Evolutionary conservation across 148 eudicot genomes (phyloP), one percentile per base, ranked within the genome.

Genomic region (Persicaria maculosa): DNA sequence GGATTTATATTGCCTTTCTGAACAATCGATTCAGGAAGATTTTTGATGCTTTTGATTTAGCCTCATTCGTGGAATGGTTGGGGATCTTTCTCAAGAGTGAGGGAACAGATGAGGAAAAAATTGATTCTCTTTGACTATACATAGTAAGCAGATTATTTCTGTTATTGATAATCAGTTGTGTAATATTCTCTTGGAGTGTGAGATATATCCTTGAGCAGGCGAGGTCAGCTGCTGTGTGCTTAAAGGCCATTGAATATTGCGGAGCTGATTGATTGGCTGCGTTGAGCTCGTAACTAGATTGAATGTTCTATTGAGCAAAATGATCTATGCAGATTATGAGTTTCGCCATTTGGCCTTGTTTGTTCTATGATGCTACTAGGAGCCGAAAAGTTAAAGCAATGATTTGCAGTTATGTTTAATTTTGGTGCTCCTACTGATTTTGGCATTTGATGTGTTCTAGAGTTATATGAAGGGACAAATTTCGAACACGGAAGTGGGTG

Each of bases 401-500:
- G 47, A 15, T 25, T 65, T 9, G 40, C 4, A 36, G 44, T 10
- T 65, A 15, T 64, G 12, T 9, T 64, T 64, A 11, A 4, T 10
- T 31, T 4, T 64, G 40, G 46, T 25, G 31, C 44, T 31, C 45
- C 70, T 65, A 65, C 70, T 65, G 44, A 65, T 9, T 65, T 40
- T 1, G 46, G 47, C 70, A 65, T 76, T 61, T 69, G n/a, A 50
- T 78, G 69, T 74, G 54, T 45, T 77, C 78, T 86, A 95, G 97
- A 80, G 80, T 44, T 87, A 85, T 78, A 61, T 74, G 77, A 77
- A 79, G 45, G 97, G 93, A 22, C 81, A 78, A 69, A 83, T 88
- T 47, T 48, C 87, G 40, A 79, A 83, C 10, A 73, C 68, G 73
- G 81, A 86, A 84, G 77, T 85, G 36, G 74, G 79, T 57, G 92